Conservation (phyloP, 2,329 filamentous ascomycete species). For the Fusarium subtropicale region DNA sequence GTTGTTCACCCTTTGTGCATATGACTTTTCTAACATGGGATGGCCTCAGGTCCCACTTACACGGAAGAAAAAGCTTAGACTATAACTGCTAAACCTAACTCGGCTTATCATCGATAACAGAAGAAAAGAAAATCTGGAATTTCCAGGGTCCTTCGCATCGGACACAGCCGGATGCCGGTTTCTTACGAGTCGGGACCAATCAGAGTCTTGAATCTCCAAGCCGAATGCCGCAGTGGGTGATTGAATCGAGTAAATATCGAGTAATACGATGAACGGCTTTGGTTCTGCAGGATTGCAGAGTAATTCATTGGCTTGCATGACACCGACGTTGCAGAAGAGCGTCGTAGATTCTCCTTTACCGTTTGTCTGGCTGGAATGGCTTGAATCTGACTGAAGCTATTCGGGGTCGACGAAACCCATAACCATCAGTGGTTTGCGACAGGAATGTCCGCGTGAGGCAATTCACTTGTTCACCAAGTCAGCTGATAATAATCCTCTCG, state of each 20-base stretch:
- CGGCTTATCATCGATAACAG: conserved; percentile 7
- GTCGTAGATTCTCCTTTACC: not conserved
- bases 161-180: conserved; percentile 43
- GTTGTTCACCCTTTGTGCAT: conserved; percentile 21
- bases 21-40: conserved; percentile 1
- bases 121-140: conserved; percentile 1
- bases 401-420: conserved; percentile 11
- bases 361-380: not conserved
- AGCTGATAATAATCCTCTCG: not conserved
- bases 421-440: not conserved
- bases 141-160: conserved; percentile 40
- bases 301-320: not conserved
- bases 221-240: conserved; percentile 46
- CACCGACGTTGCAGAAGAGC: not conserved
- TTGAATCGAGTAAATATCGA: conserved; percentile 62
- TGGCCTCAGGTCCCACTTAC: conserved; percentile 25
- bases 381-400: conserved; percentile 18
- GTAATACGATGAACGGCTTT: conserved; percentile 48
- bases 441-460: conserved; percentile 1
- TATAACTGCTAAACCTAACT: not conserved
- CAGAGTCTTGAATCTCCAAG: conserved; percentile 21
- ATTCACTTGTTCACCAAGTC: not conserved
- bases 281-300: not conserved
- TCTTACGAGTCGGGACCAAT: conserved; percentile 36
- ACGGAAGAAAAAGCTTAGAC: conserved; percentile 29